A percentile compares a stretch with the other conserved stretches of the same genome.
Conservation (phyloP, 805 yeast genomes). For the Wickerhamiella lipophila region DNA sequence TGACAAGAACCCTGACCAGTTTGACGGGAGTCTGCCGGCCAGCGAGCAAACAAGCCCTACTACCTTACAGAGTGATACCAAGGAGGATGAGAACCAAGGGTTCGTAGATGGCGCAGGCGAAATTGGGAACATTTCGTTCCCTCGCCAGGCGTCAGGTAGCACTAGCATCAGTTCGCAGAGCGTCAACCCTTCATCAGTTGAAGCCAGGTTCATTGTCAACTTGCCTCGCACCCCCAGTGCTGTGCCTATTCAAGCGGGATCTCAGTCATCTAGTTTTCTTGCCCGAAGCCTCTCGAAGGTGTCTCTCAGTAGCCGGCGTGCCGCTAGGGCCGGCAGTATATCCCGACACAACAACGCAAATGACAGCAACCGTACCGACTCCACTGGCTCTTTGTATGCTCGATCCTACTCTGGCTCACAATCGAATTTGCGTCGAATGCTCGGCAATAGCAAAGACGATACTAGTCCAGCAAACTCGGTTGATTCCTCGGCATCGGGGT, state of each 20-base stretch:
- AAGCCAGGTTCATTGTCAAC: conserved; percentile 73
- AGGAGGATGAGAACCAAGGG: conserved; percentile 18
- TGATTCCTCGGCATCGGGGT: conserved; percentile 12
- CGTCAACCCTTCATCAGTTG: conserved; percentile 32
- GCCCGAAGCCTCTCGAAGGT: conserved; percentile 15
- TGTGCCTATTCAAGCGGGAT: neutral
- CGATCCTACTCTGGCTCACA: conserved; percentile 3
- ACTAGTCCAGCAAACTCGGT: conserved; percentile 17
- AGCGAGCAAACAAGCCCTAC: conserved; percentile 3
- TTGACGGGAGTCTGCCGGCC: conserved; percentile 2
- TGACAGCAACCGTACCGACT: neutral
- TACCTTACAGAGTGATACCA: neutral
- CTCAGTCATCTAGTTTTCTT: conserved; percentile 8
- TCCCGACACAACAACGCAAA: neutral
- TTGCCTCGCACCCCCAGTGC: conserved; percentile 45
- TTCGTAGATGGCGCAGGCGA: conserved; percentile 24
- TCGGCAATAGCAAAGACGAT: conserved; percentile 18
- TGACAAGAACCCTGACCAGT: conserved; percentile 8
- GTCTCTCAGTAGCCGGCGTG: conserved; percentile 16
- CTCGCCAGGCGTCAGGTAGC: conserved; percentile 20
- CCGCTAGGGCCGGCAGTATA: conserved; percentile 12
- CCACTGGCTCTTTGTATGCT: neutral
- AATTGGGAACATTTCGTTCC: conserved; percentile 23
- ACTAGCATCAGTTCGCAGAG: conserved; percentile 16
- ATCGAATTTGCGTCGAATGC: conserved; percentile 3